Base-by-base conservation (phyloP, 2,329 filamentous ascomycete species). In the Malbranchea zuffiana region DNA sequence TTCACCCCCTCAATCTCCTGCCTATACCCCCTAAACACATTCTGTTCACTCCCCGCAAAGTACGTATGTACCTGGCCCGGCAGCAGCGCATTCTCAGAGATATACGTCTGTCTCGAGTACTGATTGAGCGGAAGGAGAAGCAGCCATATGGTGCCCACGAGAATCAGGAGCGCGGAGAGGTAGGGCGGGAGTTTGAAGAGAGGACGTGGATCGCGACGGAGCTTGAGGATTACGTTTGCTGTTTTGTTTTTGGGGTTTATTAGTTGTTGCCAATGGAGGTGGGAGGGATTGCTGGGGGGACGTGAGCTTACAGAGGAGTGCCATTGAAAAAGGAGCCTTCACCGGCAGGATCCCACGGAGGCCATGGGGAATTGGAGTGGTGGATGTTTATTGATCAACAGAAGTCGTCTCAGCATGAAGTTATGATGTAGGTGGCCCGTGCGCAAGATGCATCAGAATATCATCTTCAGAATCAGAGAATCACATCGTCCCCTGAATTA, bases 11-110 rank as follows among this genome's bases (percentile, higher is more conserved):
- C 75, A 34, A 94, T 69, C 63, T 96, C 90, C 53, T 84, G 78
- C 52, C 81, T 77, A 59, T 92, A 96, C 5, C 85, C 90, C 31
- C 86, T 74, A 54, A 96, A 87, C 46, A 96, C 75, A 59, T 95
- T 82, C 65, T 96, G 87, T 57, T 98, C 90, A 59, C 85, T 94
- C 12, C 90, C 90, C 5, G 83, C 80, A 56, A 98, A 98, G 61
- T 98, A 98, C 1, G 90, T 94, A 63, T 96, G 88, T 6, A 96
- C 90, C 61, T 98, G 90, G 2, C 87, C 90, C 0, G 90, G 90
- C 10, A 98, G 68, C 21, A 98, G 75, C 7, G 90, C 90, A 58
- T 98, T 98, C 60, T 98, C 90, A 28, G 88, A 96, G 40, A 98
- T 90, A 60, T 98, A 98, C 1, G 88, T 98, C 42, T 75, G 72